Conservation (phyloP, 176 grass and related monocot species). For the Lolium perenne region DNA sequence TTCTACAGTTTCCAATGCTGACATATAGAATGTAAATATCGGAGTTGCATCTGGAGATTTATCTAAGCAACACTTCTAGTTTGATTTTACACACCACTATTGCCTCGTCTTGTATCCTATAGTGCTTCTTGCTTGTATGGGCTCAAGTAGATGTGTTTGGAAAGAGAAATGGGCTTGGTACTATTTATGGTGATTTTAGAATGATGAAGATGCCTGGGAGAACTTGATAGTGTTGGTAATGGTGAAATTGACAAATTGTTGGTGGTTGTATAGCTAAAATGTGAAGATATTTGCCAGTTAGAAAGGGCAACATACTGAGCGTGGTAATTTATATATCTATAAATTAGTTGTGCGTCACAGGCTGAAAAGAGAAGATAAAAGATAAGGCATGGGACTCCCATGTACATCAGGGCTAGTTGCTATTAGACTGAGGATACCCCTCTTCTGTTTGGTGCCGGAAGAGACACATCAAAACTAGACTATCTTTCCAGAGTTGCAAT, state of each 20-base stretch:
- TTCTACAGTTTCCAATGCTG: conserved; percentile 19
- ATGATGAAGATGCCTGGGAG: background rate
- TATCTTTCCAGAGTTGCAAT: background rate
- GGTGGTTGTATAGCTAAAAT: background rate
- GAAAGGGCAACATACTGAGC: background rate
- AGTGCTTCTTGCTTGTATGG: background rate
- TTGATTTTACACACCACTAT: conserved; percentile 1
- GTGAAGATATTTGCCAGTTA: background rate
- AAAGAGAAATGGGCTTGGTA: conserved; percentile 18
- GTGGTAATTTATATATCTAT: background rate
- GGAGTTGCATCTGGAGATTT: background rate
- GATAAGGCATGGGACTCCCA: background rate
- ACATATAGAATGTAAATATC: background rate
- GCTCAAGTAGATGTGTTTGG: background rate
- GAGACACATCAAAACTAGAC: conserved; percentile 13
- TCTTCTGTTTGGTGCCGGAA: background rate
- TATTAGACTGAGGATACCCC: background rate
- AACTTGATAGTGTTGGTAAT: background rate
- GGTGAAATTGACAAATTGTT: background rate
- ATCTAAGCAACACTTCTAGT: background rate
- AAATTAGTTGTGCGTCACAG: background rate
- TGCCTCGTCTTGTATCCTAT: conserved; percentile 17
- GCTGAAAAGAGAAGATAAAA: background rate
- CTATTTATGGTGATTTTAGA: conserved; percentile 17
- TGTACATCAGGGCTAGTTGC: background rate